Evolutionary conservation across 768 basidiomycete species (phyloP), one percentile per base, ranked within the genome.

Genomic region (Boletus tylopilopsis): DNA sequence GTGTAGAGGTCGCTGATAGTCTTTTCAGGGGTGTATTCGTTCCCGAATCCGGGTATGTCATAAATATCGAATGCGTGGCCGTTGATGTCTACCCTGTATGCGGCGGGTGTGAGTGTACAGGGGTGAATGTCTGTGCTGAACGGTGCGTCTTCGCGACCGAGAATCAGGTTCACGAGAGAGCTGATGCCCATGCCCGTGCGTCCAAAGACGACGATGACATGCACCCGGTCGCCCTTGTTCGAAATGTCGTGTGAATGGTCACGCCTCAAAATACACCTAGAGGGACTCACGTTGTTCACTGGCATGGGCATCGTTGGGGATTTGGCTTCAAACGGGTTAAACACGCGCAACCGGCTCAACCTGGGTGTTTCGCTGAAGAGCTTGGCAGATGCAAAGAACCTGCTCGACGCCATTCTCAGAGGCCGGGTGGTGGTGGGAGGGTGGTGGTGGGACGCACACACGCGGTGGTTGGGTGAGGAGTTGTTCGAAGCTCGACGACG

Each of bases 141-240:
- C 11, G 64, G 64, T 47, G 66, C 67, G 42, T 64, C 63, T 54
- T 67, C 67, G 40, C 56, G 63, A 18, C 67, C 62, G 42, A 64
- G 50, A 50, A 67, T 69, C 25, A 67, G 34, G 32, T 67, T 67
- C 15, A 67, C 66, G 46, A 67, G 57, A 12, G 66, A 67, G 34
- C 66, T 67, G 47, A 67, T 52, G 0, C 66, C 66, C 55, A 66
- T 62, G 16, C 67, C 67, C 2, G 67, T 67, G 12, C 67, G 64
- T 50, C 66, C 66, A 46, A 68, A 67, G 52, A 67, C 51, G 47
- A 67, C 67, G 6, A 67, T 18, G 41, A 65, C 64, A 43, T 67
- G 64, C 33, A 65, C 64, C 3, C 63, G 53, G 61, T 64, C 63
- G 10, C 62, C 64, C 64, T 64, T 47, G 48, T 33, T 50, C 4